Evolutionary conservation across 352 stramenopile genomes (phyloP).

Genomic region (Phytophthora colocasiae): DNA sequence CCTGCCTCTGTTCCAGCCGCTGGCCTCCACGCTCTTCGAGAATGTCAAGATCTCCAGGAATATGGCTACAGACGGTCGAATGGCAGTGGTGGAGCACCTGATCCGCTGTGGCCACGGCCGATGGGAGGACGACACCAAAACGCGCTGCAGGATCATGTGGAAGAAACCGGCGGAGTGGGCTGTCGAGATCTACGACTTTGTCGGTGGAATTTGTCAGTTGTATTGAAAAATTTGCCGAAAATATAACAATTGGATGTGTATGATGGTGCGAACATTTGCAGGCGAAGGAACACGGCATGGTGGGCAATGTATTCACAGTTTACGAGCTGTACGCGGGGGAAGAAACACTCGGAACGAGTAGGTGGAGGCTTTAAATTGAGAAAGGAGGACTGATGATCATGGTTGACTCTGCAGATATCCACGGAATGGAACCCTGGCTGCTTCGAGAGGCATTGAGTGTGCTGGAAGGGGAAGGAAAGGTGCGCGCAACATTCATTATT

Average conservation of each 20-base stretch:
- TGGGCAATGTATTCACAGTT: conserved; percentile 86
- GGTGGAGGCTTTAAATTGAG: conserved; percentile 13
- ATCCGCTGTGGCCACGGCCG: conserved; percentile 76
- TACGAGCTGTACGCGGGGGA: conserved; percentile 88
- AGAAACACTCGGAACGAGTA: conserved; percentile 81
- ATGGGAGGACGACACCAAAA: conserved; percentile 86
- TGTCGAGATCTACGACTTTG: conserved; percentile 87
- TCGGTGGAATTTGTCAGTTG: conserved; percentile 37
- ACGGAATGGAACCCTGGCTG: conserved; percentile 87
- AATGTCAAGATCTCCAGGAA: conserved; percentile 88
- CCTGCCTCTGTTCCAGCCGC: conserved; percentile 76
- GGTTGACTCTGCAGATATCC: conserved; percentile 50
- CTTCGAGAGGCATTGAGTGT: conserved; percentile 79
- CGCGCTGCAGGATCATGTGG: conserved; percentile 87
- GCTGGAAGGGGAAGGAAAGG: conserved; percentile 81
- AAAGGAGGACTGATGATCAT: conserved; percentile 1
- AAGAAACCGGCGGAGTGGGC: conserved; percentile 86
- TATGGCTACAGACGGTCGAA: conserved; percentile 71
- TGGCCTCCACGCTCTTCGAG: conserved; percentile 75
- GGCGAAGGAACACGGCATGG: conserved; percentile 76
- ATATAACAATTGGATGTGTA: not conserved
- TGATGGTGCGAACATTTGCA: conserved; percentile 37
- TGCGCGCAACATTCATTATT: conserved; percentile 3
- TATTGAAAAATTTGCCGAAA: conserved; percentile 20
- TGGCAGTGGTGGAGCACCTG: conserved; percentile 78